A percentile compares a stretch with the other conserved stretches of the same genome.
Conservation (phyloP, 805 yeast species). For the Vanderwaltozyma tropicalis region DNA sequence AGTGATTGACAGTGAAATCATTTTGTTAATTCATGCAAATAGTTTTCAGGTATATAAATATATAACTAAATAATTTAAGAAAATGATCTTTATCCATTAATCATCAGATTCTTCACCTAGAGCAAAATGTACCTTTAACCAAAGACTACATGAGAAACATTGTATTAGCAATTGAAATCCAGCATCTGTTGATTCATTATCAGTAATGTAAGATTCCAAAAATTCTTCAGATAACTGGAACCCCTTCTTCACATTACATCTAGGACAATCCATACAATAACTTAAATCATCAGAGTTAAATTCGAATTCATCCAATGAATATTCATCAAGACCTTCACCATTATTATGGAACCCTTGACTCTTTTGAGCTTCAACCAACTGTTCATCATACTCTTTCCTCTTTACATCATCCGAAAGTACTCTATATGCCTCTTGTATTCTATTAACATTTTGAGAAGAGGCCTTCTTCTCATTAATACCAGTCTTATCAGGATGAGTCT, state of each 20-base stretch:
- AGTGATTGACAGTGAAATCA: neutral
- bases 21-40: neutral
- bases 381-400: conserved; percentile 44
- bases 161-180: conserved; percentile 64
- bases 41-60: too few species aligned
- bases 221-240: conserved; percentile 53
- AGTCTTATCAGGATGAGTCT: conserved; percentile 71
- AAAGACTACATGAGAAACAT: conserved; percentile 74
- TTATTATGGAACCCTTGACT: conserved; percentile 28
- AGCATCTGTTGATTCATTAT: conserved; percentile 32
- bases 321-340: conserved; percentile 63
- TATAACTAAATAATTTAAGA: neutral
- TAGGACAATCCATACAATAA: conserved; percentile 48
- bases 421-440: conserved; percentile 56
- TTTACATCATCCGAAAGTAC: conserved; percentile 34
- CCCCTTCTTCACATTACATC: conserved; percentile 46
- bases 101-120: conserved; percentile 18
- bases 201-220: conserved; percentile 42
- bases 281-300: conserved; percentile 29
- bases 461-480: neutral
- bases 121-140: conserved; percentile 67
- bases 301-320: conserved; percentile 53
- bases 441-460: neutral
- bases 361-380: conserved; percentile 28
- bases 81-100: neutral